Conservation (phyloP, 73 alveolate species). For the Paramecium caudatum region DNA sequence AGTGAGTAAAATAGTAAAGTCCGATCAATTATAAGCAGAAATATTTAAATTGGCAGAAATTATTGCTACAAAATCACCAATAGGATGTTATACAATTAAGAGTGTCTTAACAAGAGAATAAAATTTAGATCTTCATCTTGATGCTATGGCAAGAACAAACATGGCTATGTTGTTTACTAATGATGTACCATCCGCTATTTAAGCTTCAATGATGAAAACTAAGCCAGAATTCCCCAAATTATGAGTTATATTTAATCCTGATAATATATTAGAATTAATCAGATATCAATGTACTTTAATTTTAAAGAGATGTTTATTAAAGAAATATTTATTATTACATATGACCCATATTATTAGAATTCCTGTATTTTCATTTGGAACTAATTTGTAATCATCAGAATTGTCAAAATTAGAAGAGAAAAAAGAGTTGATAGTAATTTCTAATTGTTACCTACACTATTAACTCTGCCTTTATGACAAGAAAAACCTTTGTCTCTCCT, state of each 20-base stretch:
- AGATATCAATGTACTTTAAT: too few relatives aligned
- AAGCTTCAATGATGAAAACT: slow-evolving; percentile 9
- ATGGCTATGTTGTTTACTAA: slow-evolving; percentile 59
- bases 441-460: too few relatives aligned
- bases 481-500: too few relatives aligned
- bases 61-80: slow-evolving; percentile 25
- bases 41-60: slow-evolving; percentile 50
- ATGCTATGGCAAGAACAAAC: slow-evolving; percentile 68
- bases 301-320: too few relatives aligned
- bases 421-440: too few relatives aligned
- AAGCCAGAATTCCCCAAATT: slow-evolving; percentile 57
- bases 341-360: too few relatives aligned
- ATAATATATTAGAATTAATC: too few relatives aligned
- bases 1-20: slow-evolving; percentile 57
- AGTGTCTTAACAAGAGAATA: slow-evolving; percentile 49
- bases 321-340: too few relatives aligned
- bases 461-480: too few relatives aligned
- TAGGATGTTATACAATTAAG: slow-evolving; percentile 44
- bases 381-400: too few relatives aligned
- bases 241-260: too few relatives aligned
- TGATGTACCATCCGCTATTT: slow-evolving; percentile 17
- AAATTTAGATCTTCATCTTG: slow-evolving; percentile 16
- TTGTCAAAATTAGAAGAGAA: too few relatives aligned
- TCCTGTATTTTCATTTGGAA: neutral
- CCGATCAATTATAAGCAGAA: neutral